Evolutionary conservation across 805 yeast genomes (phyloP).

Genomic region (Zygoascus biomembranicola): DNA sequence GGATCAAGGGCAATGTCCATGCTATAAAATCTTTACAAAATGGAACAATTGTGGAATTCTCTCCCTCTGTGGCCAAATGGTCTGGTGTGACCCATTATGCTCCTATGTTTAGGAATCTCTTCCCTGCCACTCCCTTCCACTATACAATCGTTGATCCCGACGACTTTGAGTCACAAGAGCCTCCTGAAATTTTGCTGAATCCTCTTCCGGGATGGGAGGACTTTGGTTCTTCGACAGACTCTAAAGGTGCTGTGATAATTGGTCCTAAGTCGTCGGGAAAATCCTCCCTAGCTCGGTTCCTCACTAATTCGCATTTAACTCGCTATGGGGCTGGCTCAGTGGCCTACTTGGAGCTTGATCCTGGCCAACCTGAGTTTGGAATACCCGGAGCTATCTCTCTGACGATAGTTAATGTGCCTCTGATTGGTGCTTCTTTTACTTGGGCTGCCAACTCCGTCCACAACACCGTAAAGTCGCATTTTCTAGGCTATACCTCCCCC

Average conservation of each 20-base stretch:
- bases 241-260: constrained; percentile 32
- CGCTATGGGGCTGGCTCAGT: constrained; percentile 23
- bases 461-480: constrained; percentile 9
- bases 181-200: constrained; percentile 5
- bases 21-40: not conserved
- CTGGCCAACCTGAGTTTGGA: constrained; percentile 80
- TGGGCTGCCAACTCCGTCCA: constrained; percentile 22
- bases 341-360: constrained; percentile 68
- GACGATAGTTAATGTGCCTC: constrained; percentile 27
- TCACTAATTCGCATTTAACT: constrained; percentile 41
- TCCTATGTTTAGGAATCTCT: not conserved
- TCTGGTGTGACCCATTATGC: not conserved
- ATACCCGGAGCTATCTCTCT: constrained; percentile 64
- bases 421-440: constrained; percentile 34
- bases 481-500: constrained; percentile 59
- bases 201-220: constrained; percentile 18
- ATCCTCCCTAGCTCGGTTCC: constrained; percentile 53
- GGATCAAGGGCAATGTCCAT: not conserved
- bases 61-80: not conserved
- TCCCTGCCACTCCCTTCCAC: not conserved
- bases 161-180: not conserved
- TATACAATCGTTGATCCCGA: not conserved
- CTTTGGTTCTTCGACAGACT: constrained; percentile 2
- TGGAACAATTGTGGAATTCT: not conserved
- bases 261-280: constrained; percentile 79